Evolutionary conservation across 2,329 filamentous ascomycete genomes (phyloP), one percentile per base, ranked within the genome.

Genomic region (Aureobasidium uvarum): DNA sequence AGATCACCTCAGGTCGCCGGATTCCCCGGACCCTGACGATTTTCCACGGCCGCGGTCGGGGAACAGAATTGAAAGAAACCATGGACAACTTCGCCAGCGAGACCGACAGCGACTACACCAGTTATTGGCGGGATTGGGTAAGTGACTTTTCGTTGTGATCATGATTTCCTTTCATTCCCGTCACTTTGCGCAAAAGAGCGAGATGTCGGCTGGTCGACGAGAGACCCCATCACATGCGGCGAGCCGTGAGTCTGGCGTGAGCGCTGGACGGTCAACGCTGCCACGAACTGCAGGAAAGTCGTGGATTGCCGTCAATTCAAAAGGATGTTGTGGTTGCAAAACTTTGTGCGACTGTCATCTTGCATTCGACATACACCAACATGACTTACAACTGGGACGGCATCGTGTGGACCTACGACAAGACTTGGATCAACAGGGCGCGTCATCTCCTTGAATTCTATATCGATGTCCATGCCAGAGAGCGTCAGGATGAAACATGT

Each of bases 51-150:
- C 48, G 36, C 59, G 59, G 50, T 25, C 46, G 14, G 46, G 59
- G 59, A 51, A 25, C 25, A 16, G 43, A 46, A 43, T 20, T 46
- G 7, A 8, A 18, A 62, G 43, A 38, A 45, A 56, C 25, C 14
- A 98, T 98, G 95, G 95, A 98, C 77, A 94, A 98, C 80, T 98
- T 95, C 79, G 93, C 92, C 71, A 97, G 92, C 76, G 95, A 99
- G 79, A 96, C 93, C 14, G 95, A 99, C 77, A 97, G 93, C 79
- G 95, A 99, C 81, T 99, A 98, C 77, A 97, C 95, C 56, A 98
- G 92, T 80, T 99, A 98, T 79, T 99, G 95, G 95, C 85, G 94
- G 77, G 95, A 99, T 81, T 99, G 95, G 95, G 95, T 98, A 83
- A 81, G 91, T 88, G 23, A 46, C 4, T 33, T 25, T 52, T 54